These are phyloP conservation scores for Phylloboletellus chloephorus DNA, from an alignment of 1,284 basidiomycete species.

Conservation along the genomic window DNA sequence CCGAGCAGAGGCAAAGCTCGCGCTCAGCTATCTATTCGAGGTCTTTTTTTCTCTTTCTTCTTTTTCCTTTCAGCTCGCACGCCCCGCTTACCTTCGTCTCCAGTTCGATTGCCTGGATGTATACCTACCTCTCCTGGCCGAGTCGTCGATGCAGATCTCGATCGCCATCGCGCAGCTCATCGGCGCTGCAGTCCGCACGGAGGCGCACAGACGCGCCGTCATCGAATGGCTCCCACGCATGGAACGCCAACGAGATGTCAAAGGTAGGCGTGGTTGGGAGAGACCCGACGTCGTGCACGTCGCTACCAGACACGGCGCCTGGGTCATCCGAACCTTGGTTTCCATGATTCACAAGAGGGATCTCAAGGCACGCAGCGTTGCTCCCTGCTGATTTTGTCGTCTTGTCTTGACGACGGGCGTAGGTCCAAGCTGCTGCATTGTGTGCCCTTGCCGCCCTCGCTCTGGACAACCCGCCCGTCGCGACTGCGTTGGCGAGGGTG, in stretches of 20 bases:
- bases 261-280: conserved; percentile 65
- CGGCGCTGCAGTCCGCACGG: conserved; percentile 44
- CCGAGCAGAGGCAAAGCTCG: conserved; percentile 48
- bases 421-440: conserved; percentile 70
- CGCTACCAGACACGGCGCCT: conserved; percentile 46
- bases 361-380: conserved; percentile 41
- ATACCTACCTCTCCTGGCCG: conserved; percentile 56
- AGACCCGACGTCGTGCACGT: conserved; percentile 38
- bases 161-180: conserved; percentile 56
- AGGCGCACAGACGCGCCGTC: conserved; percentile 52
- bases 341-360: conserved; percentile 47
- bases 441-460: conserved; percentile 65
- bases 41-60: conserved; percentile 33
- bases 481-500: conserved; percentile 42
- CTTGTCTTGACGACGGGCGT: conserved; percentile 1
- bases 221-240: conserved; percentile 58
- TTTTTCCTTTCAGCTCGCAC: conserved; percentile 23
- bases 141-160: conserved; percentile 36
- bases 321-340: conserved; percentile 51
- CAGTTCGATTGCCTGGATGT: conserved; percentile 59
- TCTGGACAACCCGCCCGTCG: conserved; percentile 57
- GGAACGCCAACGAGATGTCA: conserved; percentile 51
- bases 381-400: background rate
- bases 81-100: background rate
- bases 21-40: conserved; percentile 57